A percentile compares a stretch with the other conserved stretches of the same genome.
Conservation (phyloP, 768 basidiomycete genomes). For the Cystofilobasidium capitatum region DNA sequence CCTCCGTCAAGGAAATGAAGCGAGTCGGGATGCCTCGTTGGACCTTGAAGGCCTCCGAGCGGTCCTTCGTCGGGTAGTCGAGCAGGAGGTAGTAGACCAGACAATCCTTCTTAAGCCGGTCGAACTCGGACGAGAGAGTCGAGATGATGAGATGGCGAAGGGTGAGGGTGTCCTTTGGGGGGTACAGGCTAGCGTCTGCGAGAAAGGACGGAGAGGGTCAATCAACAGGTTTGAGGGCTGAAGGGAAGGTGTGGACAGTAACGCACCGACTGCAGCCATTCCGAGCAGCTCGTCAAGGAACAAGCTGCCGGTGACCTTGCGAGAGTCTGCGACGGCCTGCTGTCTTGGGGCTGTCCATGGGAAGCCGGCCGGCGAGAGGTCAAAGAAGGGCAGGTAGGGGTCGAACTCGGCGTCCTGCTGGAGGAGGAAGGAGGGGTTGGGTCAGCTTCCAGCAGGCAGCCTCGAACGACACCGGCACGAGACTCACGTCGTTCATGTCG, state of each 20-base stretch:
- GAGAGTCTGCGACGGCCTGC: background rate
- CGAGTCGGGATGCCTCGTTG: constrained; percentile 64
- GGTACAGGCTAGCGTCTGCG: constrained; percentile 43
- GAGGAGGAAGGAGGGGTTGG: too few relatives aligned
- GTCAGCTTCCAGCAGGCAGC: too few relatives aligned
- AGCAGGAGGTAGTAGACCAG: constrained; percentile 71
- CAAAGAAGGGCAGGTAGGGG: constrained; percentile 15
- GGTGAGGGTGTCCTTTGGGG: constrained; percentile 51
- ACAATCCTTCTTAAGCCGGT: constrained; percentile 68
- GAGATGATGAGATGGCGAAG: constrained; percentile 54
- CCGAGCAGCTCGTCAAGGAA: constrained; percentile 23
- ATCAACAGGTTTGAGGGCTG: background rate
- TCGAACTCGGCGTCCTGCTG: background rate
- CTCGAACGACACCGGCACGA: too few relatives aligned
- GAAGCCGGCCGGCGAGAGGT: constrained; percentile 17
- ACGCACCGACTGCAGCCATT: constrained; percentile 21
- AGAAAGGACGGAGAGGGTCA: background rate
- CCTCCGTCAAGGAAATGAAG: constrained; percentile 64
- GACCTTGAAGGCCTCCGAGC: constrained; percentile 49
- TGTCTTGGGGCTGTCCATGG: constrained; percentile 1
- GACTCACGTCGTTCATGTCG: background rate
- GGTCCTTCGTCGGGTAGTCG: constrained; percentile 47
- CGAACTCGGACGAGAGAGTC: constrained; percentile 56
- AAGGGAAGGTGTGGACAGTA: background rate
- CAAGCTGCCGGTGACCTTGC: constrained; percentile 7